phyloP scores from a whole-genome alignment of 805 yeast species.

The Lipomyces kockii region DNA sequence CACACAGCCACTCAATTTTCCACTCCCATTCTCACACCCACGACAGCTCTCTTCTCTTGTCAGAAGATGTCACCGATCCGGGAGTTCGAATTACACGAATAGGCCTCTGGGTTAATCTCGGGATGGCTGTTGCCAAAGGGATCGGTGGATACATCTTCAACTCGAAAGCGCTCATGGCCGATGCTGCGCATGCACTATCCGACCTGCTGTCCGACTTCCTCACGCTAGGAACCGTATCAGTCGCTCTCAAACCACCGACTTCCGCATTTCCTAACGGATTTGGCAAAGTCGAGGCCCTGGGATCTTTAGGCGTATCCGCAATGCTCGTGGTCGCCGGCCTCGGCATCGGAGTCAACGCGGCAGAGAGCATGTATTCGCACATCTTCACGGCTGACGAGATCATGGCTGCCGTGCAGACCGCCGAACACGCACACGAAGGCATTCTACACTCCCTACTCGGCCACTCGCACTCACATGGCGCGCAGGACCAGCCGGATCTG shows the following conservation, averaged over 20 bases:
- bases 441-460: slow-evolving; percentile 18
- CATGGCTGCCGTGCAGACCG: slow-evolving; percentile 8
- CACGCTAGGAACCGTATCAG: slow-evolving; percentile 85
- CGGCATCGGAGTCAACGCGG: slow-evolving; percentile 80
- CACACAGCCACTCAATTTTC: slow-evolving; percentile 31
- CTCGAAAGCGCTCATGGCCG: slow-evolving; percentile 92
- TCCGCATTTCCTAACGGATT: slow-evolving; percentile 78
- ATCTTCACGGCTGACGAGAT: slow-evolving; percentile 15
- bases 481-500: slow-evolving; percentile 56
- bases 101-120: slow-evolving; percentile 81
- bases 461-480: slow-evolving; percentile 56
- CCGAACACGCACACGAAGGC: slow-evolving; percentile 17
- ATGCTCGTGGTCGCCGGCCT: slow-evolving; percentile 85
- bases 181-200: slow-evolving; percentile 89
- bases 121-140: slow-evolving; percentile 85
- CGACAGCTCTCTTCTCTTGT: slow-evolving; percentile 25
- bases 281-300: slow-evolving; percentile 91
- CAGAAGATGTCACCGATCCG: slow-evolving; percentile 63
- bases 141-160: slow-evolving; percentile 90
- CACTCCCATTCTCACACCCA: slow-evolving; percentile 32
- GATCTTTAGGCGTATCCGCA: slow-evolving; percentile 85
- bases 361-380: slow-evolving; percentile 24
- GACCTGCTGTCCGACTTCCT: slow-evolving; percentile 89
- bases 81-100: slow-evolving; percentile 93
- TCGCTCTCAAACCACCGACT: slow-evolving; percentile 65